Conservation (phyloP, 2,329 filamentous ascomycete genomes). For the Aurifilum marmelostoma region DNA sequence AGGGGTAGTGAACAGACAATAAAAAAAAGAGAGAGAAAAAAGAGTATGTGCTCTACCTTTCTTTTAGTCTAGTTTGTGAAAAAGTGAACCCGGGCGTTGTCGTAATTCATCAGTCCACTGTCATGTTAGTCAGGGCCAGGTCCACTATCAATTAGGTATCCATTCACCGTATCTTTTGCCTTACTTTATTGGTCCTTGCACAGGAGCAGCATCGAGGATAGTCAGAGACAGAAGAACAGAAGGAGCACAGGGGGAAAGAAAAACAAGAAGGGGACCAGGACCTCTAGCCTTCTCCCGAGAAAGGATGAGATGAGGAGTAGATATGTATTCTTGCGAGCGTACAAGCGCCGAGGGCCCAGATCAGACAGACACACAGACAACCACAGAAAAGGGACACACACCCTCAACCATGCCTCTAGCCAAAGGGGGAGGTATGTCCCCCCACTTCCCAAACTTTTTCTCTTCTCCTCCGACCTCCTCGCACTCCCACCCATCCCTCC, state of each 20-base stretch:
- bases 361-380: not conserved
- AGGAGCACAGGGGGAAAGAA: not conserved
- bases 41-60: not conserved
- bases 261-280: not conserved
- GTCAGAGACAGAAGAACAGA: not conserved
- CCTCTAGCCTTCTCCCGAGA: not conserved
- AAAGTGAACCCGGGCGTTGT: not conserved
- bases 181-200: not conserved
- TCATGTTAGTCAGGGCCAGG: not conserved
- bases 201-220: not conserved
- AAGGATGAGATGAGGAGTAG: not conserved
- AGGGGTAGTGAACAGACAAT: not conserved
- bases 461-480: not conserved
- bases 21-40: not conserved
- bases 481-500: not conserved
- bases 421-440: not conserved
- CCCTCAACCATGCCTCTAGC: not conserved
- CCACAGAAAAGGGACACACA: not conserved
- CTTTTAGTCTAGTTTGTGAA: not conserved
- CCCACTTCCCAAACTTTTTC: not conserved
- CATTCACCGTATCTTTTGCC: not conserved
- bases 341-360: not conserved
- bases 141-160: not conserved
- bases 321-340: not conserved
- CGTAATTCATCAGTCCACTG: constrained; percentile 2